phyloP scores from a whole-genome alignment of 257 asterid species.

The Jaltomata sinuosa region DNA sequence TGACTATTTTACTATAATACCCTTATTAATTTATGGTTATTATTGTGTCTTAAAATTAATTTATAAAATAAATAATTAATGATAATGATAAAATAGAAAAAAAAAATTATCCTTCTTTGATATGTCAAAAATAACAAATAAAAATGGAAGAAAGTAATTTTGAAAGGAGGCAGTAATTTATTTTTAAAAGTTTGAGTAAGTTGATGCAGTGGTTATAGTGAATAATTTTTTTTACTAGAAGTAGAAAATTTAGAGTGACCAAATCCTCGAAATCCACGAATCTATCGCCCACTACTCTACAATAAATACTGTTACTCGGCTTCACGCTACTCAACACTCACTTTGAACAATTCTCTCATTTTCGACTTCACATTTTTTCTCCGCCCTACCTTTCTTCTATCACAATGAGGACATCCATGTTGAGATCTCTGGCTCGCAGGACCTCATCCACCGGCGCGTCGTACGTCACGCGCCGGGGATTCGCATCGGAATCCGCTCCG shows the following conservation, averaged over 20 bases:
- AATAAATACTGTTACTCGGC: neutral
- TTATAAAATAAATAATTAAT: no score
- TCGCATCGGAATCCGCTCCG: constrained; percentile 40
- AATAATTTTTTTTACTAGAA: no score
- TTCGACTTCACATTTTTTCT: neutral
- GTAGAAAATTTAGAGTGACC: neutral
- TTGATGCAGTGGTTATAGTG: no score
- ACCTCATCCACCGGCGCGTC: constrained; percentile 3
- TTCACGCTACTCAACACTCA: neutral
- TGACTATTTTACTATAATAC: no score
- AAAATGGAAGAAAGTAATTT: no score
- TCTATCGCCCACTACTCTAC: neutral
- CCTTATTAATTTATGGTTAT: no score
- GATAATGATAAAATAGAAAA: no score
- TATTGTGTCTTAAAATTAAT: no score
- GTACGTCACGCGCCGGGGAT: constrained; percentile 22
- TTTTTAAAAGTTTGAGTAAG: no score
- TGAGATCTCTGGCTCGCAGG: constrained; percentile 34
- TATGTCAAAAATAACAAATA: no score
- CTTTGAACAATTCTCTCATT: neutral
- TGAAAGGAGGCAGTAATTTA: no score
- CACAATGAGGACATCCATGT: constrained; percentile 28
- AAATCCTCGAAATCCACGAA: neutral
- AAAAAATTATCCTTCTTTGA: no score
- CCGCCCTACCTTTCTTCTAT: neutral